These are phyloP conservation scores for Plasmodium relictum DNA, from an alignment of 169 alveolate genomes.

Conservation along the genomic window DNA sequence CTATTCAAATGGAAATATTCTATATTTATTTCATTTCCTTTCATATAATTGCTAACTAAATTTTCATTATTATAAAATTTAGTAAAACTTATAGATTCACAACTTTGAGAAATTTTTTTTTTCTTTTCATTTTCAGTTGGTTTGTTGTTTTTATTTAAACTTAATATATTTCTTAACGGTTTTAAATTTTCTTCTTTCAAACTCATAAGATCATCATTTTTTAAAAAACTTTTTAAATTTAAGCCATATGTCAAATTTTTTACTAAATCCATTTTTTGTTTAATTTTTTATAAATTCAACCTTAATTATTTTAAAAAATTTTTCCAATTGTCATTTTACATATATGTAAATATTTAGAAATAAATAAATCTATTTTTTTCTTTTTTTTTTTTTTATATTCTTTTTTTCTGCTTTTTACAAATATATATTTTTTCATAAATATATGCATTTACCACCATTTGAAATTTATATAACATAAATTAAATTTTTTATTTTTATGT, in stretches of 20 bases:
- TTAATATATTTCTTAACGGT: constrained; percentile 60
- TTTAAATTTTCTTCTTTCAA: constrained; percentile 66
- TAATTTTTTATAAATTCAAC: not conserved
- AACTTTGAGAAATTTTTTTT: not conserved
- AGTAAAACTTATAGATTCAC: constrained; percentile 13
- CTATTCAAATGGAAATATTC: constrained; percentile 32
- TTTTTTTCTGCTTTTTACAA: not conserved
- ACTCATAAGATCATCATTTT: constrained; percentile 37
- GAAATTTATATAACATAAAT: no score
- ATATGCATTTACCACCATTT: not conserved
- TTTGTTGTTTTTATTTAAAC: not conserved
- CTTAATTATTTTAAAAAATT: not conserved
- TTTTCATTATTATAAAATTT: constrained; percentile 22
- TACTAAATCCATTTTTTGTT: constrained; percentile 45
- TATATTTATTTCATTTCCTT: constrained; percentile 53
- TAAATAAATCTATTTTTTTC: no score
- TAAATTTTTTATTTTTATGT: no score
- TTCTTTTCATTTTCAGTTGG: constrained; percentile 3
- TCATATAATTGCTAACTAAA: constrained; percentile 36
- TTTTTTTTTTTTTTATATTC: no score
- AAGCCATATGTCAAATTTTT: constrained; percentile 49
- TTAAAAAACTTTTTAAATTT: constrained; percentile 21
- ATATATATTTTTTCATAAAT: not conserved
- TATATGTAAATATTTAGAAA: no score
- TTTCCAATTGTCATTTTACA: not conserved